Conservation (phyloP, 371 early-diverging fungal species). For the Rhizopus microsporus region DNA sequence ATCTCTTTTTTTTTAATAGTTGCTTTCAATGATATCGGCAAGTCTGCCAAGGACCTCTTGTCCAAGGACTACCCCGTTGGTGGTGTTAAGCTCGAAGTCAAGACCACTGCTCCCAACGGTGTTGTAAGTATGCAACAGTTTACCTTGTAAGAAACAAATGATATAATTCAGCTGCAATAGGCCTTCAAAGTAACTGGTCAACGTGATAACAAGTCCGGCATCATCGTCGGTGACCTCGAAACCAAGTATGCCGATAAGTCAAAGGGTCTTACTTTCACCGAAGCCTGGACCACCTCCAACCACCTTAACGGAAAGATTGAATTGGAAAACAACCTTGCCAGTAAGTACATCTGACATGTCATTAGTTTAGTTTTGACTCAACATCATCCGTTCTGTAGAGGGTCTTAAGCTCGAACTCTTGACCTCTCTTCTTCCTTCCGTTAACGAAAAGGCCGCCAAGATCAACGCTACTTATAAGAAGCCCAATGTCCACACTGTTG, state of each 20-base stretch:
- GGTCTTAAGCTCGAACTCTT: constrained; percentile 52
- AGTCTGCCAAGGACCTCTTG: constrained; percentile 93
- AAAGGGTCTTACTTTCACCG: constrained; percentile 92
- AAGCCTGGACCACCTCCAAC: constrained; percentile 94
- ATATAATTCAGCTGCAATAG: constrained; percentile 39
- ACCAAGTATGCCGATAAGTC: constrained; percentile 93
- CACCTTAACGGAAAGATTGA: constrained; percentile 90
- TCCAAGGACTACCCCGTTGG: constrained; percentile 96
- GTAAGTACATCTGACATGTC: constrained; percentile 35
- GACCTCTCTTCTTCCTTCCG: constrained; percentile 48
- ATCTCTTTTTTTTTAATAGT: constrained; percentile 27
- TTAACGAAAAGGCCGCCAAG: constrained; percentile 51
- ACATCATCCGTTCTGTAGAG: constrained; percentile 22
- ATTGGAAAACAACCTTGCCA: constrained; percentile 90
- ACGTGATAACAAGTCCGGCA: constrained; percentile 93
- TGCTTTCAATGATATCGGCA: constrained; percentile 92
- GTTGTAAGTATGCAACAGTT: constrained; percentile 66
- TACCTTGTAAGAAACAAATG: background rate
- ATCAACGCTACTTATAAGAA: constrained; percentile 50
- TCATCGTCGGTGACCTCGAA: constrained; percentile 94
- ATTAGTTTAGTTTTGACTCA: background rate
- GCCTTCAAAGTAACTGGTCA: constrained; percentile 93
- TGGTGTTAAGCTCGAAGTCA: constrained; percentile 93
- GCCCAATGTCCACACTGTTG: constrained; percentile 52
- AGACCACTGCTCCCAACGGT: constrained; percentile 93